Base-by-base conservation (phyloP, 768 basidiomycete species). In the Russula sp. region DNA sequence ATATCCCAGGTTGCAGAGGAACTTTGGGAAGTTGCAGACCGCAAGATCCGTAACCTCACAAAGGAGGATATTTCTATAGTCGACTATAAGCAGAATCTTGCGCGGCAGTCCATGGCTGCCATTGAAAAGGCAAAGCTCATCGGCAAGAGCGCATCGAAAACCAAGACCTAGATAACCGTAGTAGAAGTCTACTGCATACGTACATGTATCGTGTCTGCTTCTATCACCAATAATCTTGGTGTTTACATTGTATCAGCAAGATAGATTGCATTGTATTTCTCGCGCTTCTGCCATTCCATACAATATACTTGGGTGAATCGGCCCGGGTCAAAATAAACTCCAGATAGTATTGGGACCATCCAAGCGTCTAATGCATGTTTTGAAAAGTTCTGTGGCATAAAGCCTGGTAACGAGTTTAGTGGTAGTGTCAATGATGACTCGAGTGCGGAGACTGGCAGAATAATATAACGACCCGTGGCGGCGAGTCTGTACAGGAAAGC, bases 1-100 rank as follows among this genome's bases (percentile, higher is more conserved):
- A 98, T 98, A 75, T 89, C 88, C 53, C 95, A 98, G 77, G 96
- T 99, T 41, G 97, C 96, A 42, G 91, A 98, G 72, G 96, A 98
- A 73, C 85, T 99, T 8, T 99, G 97, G 97, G 97, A 99, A 74
- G 97, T 99, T 58, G 92, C 93, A 71, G 82, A 93, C 73, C 87
- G 88, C 75, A 93, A 90, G 71, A 93, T 99, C 73, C 82, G 82
- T 73, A 97, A 98, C 76, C 75, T 99, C 64, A 90, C 94, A 29
- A 94, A 88, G 78, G 79, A 84, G 68, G 94, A 93, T 66, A 93
- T 98, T 71, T 86, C 83, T 53, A 98, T 98, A 71, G 77, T 89
- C 36, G 90, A 94, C 73, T 98, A 98, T 80, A 98, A 98, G 82
- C 87, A 82, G 76, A 83, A 84, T 63, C 79, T 97, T 48, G 77